Evolutionary conservation across 2,329 filamentous ascomycete species (phyloP), one percentile per base, ranked within the genome.

Genomic region (Ophiostoma fasciatum): DNA sequence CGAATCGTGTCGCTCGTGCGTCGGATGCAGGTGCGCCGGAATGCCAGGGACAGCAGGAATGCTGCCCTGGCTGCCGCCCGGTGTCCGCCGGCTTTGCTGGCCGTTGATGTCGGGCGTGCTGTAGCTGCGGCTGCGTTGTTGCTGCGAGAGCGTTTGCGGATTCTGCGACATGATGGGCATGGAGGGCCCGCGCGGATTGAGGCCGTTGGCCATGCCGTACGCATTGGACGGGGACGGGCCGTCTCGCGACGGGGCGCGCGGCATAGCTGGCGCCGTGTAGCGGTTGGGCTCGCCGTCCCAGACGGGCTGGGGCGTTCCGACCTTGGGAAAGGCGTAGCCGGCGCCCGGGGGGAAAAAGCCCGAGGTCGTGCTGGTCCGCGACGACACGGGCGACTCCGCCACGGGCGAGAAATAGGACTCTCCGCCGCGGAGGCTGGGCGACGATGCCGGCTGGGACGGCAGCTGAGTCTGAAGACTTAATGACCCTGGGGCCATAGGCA

Each of bases 391-490:
- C 1, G 82, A 84, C 37, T 94, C 87, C 23, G 68, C 71, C 3
- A 78, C 70, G 0, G 90, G 90, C 1, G 88, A 96, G 57, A 98
- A 98, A 58, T 94, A 96, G 4, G 87, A 94, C 40, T 85, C 83
- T n/a, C 65, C 71, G 25, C 62, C 64, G 35, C 71, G 66, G 15
- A 71, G 63, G 19, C 65, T 62, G 1, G 82, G 79, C 12, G 80
- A 82, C 35, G 58, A 56, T 33, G 64, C 57, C 31, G 60, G 52
- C 14, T 50, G 48, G 14, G 50, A 44, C 8, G 45, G 44, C 33
- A 56, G 44, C 43, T 67, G 61, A 1, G 71, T 77, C 49, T 88
- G 81, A 19, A 94, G 58, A 42, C 74, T 84, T 30, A 94, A 66
- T 28, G 71, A 56, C 2, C 56, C 54, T 2, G 70, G 63, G 1